Evolutionary conservation across 495 filamentous ascomycete species (phyloP), one percentile per base, ranked within the genome.

Genomic region (Tuber calosporum): DNA sequence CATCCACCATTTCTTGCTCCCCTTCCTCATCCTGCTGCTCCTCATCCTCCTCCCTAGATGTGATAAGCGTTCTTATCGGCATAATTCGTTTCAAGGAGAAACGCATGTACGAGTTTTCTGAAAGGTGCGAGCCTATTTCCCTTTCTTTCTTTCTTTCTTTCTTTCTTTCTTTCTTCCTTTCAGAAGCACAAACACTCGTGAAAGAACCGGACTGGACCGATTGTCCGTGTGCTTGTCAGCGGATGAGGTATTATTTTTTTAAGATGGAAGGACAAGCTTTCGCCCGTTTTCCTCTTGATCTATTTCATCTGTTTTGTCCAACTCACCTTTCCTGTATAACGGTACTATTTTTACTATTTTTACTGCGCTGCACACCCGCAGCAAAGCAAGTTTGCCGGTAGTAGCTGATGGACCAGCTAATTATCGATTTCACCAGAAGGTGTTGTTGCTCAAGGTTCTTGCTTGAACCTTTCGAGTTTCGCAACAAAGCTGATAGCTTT

Each of bases 21-120:
- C 66, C 45, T 42, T 36, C 70, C 15, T 77, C 58, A 15, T 48
- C 74, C 36, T n/a, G n/a, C n/a, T n/a, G n/a, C n/a, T n/a, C 74
- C 22, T 69, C 45, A 42, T 36, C 70, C 15, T 77, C 58, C 20
- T 48, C 74, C 36, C 76, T 77, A 41, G 70, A 43, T 19, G 67
- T 72, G 42, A 77, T 70, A 26, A 77, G 67, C 48, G 75, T 77
- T 41, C 53, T 67, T 68, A 76, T 67, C 30, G 75, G 67, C 75
- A 76, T 76, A 68, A 41, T 53, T 48, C 17, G 74, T 77, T 77
- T 77, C 26, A 58, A 36, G 13, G 70, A 58, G 41, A 70, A 66
- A 70, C 73, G 66, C 70, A 77, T 77, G 48, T 58, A 58, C 20
- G 67, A 30, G n/a, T 58, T 58, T 13, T 58, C 48, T 13, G 3